Evolutionary conservation across 805 yeast species (phyloP), one percentile per base, ranked within the genome.

Genomic region (Myxozyma lipomycoides): DNA sequence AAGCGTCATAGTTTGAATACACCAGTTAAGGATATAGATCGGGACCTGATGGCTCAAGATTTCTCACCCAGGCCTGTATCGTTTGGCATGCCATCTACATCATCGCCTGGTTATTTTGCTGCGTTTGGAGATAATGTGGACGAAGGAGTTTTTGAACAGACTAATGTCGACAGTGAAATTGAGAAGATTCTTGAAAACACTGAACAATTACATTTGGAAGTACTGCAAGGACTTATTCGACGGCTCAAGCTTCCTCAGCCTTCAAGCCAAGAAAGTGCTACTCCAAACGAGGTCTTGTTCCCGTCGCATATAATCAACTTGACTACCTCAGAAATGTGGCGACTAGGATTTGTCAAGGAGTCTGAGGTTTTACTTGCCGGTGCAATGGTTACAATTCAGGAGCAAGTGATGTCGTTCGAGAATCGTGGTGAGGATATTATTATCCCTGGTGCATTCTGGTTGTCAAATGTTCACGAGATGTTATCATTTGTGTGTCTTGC

Each of bases 261-360:
- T 21, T 85, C 88, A 53, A 87, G 85, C 43, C 89, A 93, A 40
- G 83, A 87, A 42, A 87, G 83, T 62, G 73, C 88, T 58, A 82
- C 90, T 15, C 79, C 87, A 65, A 88, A 89, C 64, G 98, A 93
- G 67, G 95, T 91, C 9, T 74, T 93, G 48, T 93, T 89, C 81
- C 98, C 98, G 24, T 93, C 97, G 1, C 82, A 96, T 74, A 87
- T 93, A 59, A 82, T 93, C 63, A 91, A 93, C 63, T 84, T 93
- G 59, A 84, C 91, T 30, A 74, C 91, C 58, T 83, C 95, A 63
- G 98, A 93, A 68, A 89, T 93, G 98, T 93, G 98, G 98, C 79
- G 98, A 70, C 75, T 91, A 43, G 98, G 98, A 1, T 78, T 89
- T 62, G 88, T 96, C 15, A 81, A 84, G 59, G 96, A 91, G 68